A percentile compares a stretch with the other conserved stretches of the same genome.
These are phyloP conservation scores for Fraxinus greggii DNA, from an alignment of 305 asterid species.

Conservation along the genomic window DNA sequence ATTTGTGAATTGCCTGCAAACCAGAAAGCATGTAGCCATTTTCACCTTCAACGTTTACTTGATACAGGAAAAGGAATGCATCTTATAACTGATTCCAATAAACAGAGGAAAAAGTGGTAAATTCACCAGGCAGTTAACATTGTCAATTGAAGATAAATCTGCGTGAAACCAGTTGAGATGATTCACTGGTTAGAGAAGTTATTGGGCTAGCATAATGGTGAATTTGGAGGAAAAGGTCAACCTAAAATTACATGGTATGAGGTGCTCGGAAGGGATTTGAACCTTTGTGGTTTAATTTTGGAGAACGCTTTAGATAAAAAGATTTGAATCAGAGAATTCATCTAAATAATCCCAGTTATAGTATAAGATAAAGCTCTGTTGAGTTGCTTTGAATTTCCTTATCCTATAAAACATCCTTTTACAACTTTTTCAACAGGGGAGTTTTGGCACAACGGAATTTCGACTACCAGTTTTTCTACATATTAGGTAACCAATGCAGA, in stretches of 20 bases:
- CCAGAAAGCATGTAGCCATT: not conserved
- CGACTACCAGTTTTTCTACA: not conserved
- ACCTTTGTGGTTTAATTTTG: not conserved
- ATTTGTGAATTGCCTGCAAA: conserved; percentile 91
- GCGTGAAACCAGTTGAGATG: not conserved
- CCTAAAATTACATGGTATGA: not conserved
- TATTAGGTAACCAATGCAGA: not conserved
- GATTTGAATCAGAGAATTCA: not conserved
- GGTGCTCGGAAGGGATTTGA: not conserved
- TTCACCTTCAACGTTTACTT: not conserved
- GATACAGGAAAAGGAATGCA: not conserved
- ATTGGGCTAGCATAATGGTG: not conserved
- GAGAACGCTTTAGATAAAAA: not conserved
- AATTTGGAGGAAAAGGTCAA: not conserved
- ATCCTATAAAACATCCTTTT: not conserved
- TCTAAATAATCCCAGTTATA: not conserved
- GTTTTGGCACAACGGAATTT: not conserved
- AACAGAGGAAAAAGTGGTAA: not conserved
- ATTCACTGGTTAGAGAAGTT: not conserved
- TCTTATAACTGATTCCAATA: not conserved
- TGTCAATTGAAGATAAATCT: not conserved
- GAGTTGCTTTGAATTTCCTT: not conserved
- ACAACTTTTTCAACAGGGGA: not conserved
- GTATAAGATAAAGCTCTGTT: not conserved
- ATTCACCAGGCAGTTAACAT: not conserved